Percentiles rank a stretch among this genome's conserved stretches.
phyloP scores from a whole-genome alignment of 2,329 filamentous ascomycete genomes.

The Pyricularia pennisetigena region DNA sequence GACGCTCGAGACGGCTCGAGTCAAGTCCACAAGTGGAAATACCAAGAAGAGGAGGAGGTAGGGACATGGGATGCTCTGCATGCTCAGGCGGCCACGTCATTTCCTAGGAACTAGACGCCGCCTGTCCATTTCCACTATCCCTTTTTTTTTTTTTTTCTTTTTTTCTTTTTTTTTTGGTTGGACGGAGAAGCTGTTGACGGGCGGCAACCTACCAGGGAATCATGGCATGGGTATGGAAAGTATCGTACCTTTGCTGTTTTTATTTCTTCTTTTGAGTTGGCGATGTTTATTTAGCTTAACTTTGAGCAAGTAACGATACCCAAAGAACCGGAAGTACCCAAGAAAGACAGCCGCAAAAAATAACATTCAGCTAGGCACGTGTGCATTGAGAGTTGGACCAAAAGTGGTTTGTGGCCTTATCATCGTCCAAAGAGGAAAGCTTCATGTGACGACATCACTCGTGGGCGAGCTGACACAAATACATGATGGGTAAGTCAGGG shows the following conservation, averaged over 20 bases:
- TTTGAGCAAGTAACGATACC: neutral
- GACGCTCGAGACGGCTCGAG: slow-evolving; percentile 47
- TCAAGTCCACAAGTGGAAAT: slow-evolving; percentile 19
- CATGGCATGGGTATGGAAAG: neutral
- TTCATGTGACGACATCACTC: neutral
- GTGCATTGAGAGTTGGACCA: neutral
- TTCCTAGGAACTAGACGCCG: neutral
- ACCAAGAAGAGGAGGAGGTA: neutral
- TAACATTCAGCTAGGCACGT: neutral
- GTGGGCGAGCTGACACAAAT: neutral
- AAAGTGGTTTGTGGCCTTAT: neutral
- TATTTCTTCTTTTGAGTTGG: neutral
- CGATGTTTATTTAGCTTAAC: neutral
- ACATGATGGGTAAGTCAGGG: neutral
- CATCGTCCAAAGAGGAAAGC: neutral
- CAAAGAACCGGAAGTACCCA: neutral
- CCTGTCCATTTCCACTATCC: neutral
- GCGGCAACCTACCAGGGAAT: neutral
- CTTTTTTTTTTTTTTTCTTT: neutral
- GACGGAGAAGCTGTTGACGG: neutral
- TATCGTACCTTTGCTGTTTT: neutral
- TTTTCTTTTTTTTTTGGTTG: neutral
- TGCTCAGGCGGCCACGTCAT: neutral
- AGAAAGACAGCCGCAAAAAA: neutral
- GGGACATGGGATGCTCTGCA: neutral